Conservation (phyloP, 2,329 filamentous ascomycete species). For the Hyphodiscus sp. region DNA sequence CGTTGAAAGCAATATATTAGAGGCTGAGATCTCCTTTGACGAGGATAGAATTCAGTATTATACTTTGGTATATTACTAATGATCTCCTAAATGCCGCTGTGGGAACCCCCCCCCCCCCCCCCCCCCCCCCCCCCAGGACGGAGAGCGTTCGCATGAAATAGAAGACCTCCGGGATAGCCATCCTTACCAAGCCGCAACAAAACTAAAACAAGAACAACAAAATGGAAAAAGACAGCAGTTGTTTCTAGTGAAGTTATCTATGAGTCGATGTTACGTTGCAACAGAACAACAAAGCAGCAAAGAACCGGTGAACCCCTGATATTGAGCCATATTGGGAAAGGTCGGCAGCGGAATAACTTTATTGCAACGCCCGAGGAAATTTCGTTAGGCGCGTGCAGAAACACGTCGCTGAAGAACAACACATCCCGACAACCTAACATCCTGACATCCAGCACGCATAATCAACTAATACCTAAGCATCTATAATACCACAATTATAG, state of each 20-base stretch:
- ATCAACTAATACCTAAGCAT: slow-evolving; percentile 11
- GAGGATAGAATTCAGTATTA: too few relatives aligned
- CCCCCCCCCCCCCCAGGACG: too few relatives aligned
- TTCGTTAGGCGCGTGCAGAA: slow-evolving; percentile 12
- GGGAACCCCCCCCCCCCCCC: too few relatives aligned
- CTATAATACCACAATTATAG: slow-evolving; percentile 20
- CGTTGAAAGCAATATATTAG: too few relatives aligned
- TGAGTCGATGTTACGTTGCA: background rate
- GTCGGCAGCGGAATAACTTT: background rate
- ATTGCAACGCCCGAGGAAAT: background rate
- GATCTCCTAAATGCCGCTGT: too few relatives aligned
- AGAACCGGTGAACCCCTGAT: background rate
- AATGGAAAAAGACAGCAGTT: too few relatives aligned
- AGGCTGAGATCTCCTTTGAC: too few relatives aligned
- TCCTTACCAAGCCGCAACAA: too few relatives aligned
- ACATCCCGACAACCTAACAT: slow-evolving; percentile 14
- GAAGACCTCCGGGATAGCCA: too few relatives aligned
- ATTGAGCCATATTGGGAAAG: background rate
- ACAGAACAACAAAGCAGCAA: background rate
- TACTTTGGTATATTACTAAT: too few relatives aligned
- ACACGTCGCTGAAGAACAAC: slow-evolving; percentile 15
- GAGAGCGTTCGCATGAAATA: too few relatives aligned
- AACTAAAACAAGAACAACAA: background rate
- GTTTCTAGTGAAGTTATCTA: background rate
- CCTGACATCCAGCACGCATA: slow-evolving; percentile 12